These are phyloP conservation scores for Grigorovia yakushimaensis DNA, from an alignment of 805 yeast genomes.

Conservation along the genomic window DNA sequence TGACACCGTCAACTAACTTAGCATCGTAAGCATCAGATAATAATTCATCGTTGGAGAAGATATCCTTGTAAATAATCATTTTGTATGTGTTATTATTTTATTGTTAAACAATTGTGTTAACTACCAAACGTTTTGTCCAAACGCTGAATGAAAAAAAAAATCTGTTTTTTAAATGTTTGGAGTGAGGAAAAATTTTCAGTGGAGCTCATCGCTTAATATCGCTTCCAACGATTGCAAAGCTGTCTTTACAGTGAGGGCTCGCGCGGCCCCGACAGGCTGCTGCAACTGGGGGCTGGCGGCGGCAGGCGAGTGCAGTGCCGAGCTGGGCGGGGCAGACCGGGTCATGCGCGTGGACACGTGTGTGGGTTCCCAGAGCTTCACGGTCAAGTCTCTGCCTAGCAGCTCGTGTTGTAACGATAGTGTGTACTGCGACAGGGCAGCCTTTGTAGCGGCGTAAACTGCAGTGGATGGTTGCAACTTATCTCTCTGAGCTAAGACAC, in stretches of 20 bases:
- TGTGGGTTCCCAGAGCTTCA: not conserved
- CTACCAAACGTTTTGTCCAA: too few species aligned
- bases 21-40: constrained; percentile 95
- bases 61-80: constrained; percentile 50
- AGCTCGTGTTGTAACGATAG: constrained; percentile 17
- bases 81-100: constrained; percentile 1
- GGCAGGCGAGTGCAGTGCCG: too few species aligned
- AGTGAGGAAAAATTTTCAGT: not conserved
- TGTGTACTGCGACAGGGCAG: constrained; percentile 22
- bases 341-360: constrained; percentile 3
- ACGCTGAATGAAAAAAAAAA: not conserved
- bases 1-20: constrained; percentile 78
- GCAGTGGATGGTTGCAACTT: constrained; percentile 20
- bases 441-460: constrained; percentile 26
- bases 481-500: constrained; percentile 14
- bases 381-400: not conserved
- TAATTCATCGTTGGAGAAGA: constrained; percentile 90
- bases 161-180: not conserved
- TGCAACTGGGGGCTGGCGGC: constrained; percentile 14
- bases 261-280: constrained; percentile 4
- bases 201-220: not conserved
- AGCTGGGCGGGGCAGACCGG: too few species aligned
- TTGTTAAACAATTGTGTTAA: too few species aligned
- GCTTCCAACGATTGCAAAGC: not conserved
- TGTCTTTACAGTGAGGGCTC: not conserved